Conservation (phyloP, 2,329 filamentous ascomycete species). For the Cercospora sp. region DNA sequence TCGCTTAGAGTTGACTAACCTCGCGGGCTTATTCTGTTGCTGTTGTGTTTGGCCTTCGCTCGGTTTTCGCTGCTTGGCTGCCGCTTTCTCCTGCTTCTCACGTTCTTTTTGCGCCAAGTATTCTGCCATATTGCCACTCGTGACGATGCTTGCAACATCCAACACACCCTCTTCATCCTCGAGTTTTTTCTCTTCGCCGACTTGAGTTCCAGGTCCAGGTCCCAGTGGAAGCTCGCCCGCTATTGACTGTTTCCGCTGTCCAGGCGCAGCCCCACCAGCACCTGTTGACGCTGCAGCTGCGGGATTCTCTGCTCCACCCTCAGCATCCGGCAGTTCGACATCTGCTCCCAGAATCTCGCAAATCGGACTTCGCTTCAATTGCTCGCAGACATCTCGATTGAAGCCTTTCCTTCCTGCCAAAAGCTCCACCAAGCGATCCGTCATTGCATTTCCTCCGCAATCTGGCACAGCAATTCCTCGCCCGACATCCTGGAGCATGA, state of each 20-base stretch:
- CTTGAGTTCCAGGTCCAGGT: slow-evolving; percentile 57
- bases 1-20: slow-evolving; percentile 71
- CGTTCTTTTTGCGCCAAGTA: slow-evolving; percentile 81
- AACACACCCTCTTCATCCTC: slow-evolving; percentile 71
- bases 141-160: slow-evolving; percentile 82
- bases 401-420: slow-evolving; percentile 58
- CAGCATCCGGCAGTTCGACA: slow-evolving; percentile 54
- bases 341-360: slow-evolving; percentile 61
- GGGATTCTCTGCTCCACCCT: slow-evolving; percentile 50
- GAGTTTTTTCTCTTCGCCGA: slow-evolving; percentile 52
- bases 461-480: slow-evolving; percentile 61
- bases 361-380: slow-evolving; percentile 63
- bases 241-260: slow-evolving; percentile 42
- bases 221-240: slow-evolving; percentile 51
- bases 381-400: slow-evolving; percentile 63
- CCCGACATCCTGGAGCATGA: slow-evolving; percentile 68
- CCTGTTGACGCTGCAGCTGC: slow-evolving; percentile 59
- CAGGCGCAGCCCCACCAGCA: slow-evolving; percentile 48
- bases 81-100: slow-evolving; percentile 68
- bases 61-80: slow-evolving; percentile 57
- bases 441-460: slow-evolving; percentile 88
- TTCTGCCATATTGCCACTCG: slow-evolving; percentile 71
- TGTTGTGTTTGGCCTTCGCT: slow-evolving; percentile 47
- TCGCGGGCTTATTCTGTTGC: slow-evolving; percentile 55
- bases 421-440: slow-evolving; percentile 67